A percentile compares a stretch with the other conserved stretches of the same genome.
phyloP scores from a whole-genome alignment of 139 green algal genomes.

The Chlamydomonas asymmetrica region DNA sequence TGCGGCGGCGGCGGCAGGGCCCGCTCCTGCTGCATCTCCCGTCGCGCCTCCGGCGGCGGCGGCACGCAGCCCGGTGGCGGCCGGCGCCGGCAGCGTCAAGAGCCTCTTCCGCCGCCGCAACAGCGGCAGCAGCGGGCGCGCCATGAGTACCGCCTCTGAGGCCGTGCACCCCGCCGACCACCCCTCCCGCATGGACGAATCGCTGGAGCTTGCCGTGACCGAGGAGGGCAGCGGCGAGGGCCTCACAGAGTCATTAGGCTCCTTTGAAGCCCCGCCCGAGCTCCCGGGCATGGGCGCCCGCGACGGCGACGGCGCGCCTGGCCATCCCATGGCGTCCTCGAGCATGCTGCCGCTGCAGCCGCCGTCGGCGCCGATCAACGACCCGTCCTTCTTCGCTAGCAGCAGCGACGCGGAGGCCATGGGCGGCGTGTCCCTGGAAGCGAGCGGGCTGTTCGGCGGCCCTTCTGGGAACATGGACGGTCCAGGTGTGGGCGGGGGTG shows the following conservation, averaged over 20 bases:
- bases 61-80: too few relatives aligned
- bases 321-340: not conserved
- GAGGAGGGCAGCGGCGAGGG: too few relatives aligned
- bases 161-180: too few relatives aligned
- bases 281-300: not conserved
- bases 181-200: too few relatives aligned
- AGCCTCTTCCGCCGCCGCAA: too few relatives aligned
- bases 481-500: too few relatives aligned
- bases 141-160: too few relatives aligned
- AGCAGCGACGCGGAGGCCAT: slow-evolving; percentile 5
- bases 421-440: not conserved
- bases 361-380: not conserved
- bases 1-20: not conserved
- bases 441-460: too few relatives aligned
- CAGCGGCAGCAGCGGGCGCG: too few relatives aligned
- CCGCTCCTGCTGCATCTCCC: not conserved
- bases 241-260: not conserved
- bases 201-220: too few relatives aligned
- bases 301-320: not conserved
- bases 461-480: too few relatives aligned
- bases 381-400: slow-evolving; percentile 3
- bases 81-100: too few relatives aligned
- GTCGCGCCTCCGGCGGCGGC: not conserved
- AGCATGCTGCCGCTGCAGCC: not conserved
- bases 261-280: not conserved